Conservation (phyloP, 768 basidiomycete species). For the Coprinopsis marcescibilis region DNA sequence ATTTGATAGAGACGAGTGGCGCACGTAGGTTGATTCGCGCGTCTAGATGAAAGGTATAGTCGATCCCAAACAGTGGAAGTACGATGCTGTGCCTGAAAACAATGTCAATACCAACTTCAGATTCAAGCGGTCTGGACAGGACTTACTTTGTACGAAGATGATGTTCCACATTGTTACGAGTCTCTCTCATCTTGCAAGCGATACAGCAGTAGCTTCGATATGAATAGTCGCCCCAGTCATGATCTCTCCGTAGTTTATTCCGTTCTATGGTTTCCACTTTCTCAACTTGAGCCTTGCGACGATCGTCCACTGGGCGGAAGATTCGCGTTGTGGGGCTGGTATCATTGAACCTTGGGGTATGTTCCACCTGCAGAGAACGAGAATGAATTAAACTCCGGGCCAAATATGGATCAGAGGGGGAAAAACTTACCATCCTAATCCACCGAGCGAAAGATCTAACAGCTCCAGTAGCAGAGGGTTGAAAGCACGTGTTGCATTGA, state of each 20-base stretch:
- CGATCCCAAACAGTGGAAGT: constrained; percentile 1
- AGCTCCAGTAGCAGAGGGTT: not conserved
- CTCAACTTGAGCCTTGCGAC: not conserved
- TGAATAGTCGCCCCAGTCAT: constrained; percentile 7
- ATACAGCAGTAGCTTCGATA: constrained; percentile 8
- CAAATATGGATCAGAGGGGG: not conserved
- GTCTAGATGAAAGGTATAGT: constrained; percentile 7
- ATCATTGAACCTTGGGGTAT: constrained; percentile 8
- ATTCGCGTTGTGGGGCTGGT: not conserved
- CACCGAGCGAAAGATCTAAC: constrained; percentile 6
- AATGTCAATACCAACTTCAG: not conserved
- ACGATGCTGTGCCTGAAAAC: not conserved
- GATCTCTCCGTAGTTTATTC: not conserved
- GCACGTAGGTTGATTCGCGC: constrained; percentile 4
- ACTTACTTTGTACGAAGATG: constrained; percentile 1
- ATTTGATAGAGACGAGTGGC: constrained; percentile 1
- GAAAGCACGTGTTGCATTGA: constrained; percentile 2
- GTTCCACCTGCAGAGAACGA: not conserved
- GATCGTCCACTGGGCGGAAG: constrained; percentile 1
- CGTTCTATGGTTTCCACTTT: constrained; percentile 1
- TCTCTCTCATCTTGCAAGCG: constrained; percentile 4
- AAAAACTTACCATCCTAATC: constrained; percentile 3
- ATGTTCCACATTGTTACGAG: not conserved
- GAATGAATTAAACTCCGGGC: not conserved
- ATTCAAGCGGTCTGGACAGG: not conserved